phyloP scores from a whole-genome alignment of 306 rosid genomes.

The Sicyos edulis region DNA sequence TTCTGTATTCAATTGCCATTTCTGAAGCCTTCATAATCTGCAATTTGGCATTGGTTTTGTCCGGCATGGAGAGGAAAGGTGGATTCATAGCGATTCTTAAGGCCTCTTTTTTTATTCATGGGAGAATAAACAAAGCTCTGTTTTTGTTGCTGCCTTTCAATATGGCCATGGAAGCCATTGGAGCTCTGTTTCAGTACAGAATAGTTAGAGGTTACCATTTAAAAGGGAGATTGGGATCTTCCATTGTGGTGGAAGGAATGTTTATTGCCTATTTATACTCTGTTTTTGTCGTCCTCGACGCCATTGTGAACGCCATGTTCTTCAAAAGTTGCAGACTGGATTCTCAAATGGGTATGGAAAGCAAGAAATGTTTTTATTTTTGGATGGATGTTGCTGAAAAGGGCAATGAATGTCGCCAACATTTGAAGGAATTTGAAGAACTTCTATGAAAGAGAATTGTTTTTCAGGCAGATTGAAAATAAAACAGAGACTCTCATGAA shows the following conservation, averaged over 20 bases:
- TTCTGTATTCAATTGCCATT: too few relatives aligned
- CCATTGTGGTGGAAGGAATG: constrained; percentile 52
- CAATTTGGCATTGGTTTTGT: too few relatives aligned
- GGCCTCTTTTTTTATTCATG: constrained; percentile 62
- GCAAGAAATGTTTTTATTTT: neutral
- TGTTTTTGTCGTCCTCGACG: constrained; percentile 58
- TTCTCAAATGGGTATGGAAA: constrained; percentile 27
- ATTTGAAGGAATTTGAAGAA: constrained; percentile 20
- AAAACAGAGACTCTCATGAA: constrained; percentile 1
- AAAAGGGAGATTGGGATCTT: constrained; percentile 30
- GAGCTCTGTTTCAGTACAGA: constrained; percentile 78
- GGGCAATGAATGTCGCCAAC: constrained; percentile 23
- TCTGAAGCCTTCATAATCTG: too few relatives aligned
- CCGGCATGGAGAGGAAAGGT: too few relatives aligned
- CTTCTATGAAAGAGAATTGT: constrained; percentile 5
- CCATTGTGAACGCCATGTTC: constrained; percentile 59
- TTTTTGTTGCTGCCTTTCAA: constrained; percentile 64
- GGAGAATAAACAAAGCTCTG: constrained; percentile 65
- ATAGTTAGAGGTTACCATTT: constrained; percentile 40
- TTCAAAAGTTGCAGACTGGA: constrained; percentile 46
- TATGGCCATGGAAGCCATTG: constrained; percentile 60
- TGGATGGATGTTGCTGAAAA: constrained; percentile 33
- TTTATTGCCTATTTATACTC: constrained; percentile 76
- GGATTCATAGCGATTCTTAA: constrained; percentile 63
- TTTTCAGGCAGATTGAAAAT: neutral